Percentiles rank a stretch among this genome's conserved stretches.
These are phyloP conservation scores for Botrytis byssoidea DNA, from an alignment of 2,329 filamentous ascomycete species.

Conservation along the genomic window DNA sequence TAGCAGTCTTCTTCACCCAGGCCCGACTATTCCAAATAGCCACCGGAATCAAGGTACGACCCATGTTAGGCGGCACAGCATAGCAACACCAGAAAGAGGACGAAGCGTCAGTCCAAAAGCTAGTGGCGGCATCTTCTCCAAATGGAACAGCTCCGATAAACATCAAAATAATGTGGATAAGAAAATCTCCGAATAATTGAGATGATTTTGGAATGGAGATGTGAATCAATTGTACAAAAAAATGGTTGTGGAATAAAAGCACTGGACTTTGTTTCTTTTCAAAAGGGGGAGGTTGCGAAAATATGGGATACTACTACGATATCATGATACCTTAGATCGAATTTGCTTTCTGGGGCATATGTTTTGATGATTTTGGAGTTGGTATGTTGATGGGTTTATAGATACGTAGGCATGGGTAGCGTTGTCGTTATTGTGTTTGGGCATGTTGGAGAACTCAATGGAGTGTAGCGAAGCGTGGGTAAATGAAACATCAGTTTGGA, in stretches of 20 bases:
- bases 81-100: conserved; percentile 10
- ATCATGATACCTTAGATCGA: conserved; percentile 9
- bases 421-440: background rate
- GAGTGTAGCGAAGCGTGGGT: background rate
- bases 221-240: conserved; percentile 10
- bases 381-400: background rate
- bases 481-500: background rate
- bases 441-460: background rate
- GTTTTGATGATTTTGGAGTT: background rate
- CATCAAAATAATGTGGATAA: conserved; percentile 9
- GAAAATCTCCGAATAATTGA: background rate
- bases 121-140: conserved; percentile 13
- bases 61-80: conserved; percentile 17
- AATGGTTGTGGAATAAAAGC: background rate
- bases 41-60: conserved; percentile 25
- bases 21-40: conserved; percentile 36
- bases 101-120: conserved; percentile 16
- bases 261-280: background rate
- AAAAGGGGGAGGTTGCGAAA: background rate
- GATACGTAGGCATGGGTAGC: background rate
- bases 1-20: conserved; percentile 36
- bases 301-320: conserved; percentile 2
- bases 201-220: background rate
- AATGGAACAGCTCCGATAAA: conserved; percentile 14
- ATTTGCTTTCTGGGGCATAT: background rate